Base-by-base conservation (phyloP, 441 rosid genomes). In the Iberis amara region DNA sequence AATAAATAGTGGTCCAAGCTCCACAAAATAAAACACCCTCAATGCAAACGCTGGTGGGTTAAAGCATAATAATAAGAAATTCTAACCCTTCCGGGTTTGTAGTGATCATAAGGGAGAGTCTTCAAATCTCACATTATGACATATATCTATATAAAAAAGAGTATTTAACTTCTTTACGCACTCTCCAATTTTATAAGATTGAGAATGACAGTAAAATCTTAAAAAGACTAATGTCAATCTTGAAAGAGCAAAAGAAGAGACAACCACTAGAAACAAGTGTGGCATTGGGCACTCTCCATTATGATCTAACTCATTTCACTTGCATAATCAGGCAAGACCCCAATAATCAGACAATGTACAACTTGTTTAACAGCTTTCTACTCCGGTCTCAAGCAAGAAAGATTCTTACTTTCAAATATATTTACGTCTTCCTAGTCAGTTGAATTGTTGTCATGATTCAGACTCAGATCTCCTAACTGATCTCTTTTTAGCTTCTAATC, bases 401-500 rank as follows among this genome's bases (percentile, higher is more conserved):
- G 11, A n/a, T 55, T 41, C 56, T 39, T 45, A 14, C 61, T 39
- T 39, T 18, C 44, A 40, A n/a, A n/a, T 36, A 18, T 42, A 3
- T 59, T 39, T 59, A 59, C 55, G 46, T 11, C 64, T 33, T 39
- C 49, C 41, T 3, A 59, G 64, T 59, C 56, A 46, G 35, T 52
- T 27, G 32, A 33, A 65, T 28, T 11, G 4, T 30, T 40, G 39
- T 60, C 65, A 59, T 21, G 64, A 50, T 40, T 40, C 56, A 28
- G 57, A 49, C 8, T 6, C 64, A 8, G 49, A 40, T 49, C 64
- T 59, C 49, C 64, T 39, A 26, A 40, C 56, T 48, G 56, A 59
- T 36, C 65, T 66, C 41, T 53, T 66, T n/a, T 59, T 59, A 28
- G 70, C 70, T 53, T 66, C 70, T 59, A 66, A 21, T 30, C 71